Conservation (phyloP, 73 alveolate species). For the Tetrahymena borealis region DNA sequence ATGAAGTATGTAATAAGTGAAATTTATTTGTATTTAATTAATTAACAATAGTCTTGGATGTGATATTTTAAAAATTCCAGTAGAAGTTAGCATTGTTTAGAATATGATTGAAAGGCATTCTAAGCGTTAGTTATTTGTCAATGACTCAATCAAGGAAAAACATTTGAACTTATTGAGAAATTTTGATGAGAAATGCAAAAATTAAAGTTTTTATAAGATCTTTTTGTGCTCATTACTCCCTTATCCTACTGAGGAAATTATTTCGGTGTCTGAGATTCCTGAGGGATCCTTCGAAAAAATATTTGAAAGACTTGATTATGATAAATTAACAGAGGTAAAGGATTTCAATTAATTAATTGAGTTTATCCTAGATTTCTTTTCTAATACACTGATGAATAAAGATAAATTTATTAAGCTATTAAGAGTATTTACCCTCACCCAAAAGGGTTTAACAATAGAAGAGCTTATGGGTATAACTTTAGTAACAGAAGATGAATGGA, state of each 20-base stretch:
- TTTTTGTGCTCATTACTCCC: slow-evolving; percentile 22
- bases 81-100: neutral
- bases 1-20: neutral
- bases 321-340: slow-evolving; percentile 1
- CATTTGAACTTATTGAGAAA: neutral
- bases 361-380: slow-evolving; percentile 22
- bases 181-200: neutral
- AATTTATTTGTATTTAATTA: neutral
- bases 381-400: slow-evolving; percentile 6
- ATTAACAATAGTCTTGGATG: neutral
- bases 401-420: slow-evolving; percentile 17
- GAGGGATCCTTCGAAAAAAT: slow-evolving; percentile 12
- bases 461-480: slow-evolving; percentile 14
- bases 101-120: neutral
- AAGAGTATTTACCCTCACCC: neutral
- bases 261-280: slow-evolving; percentile 7
- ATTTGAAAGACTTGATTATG: slow-evolving; percentile 11
- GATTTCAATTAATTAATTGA: slow-evolving; percentile 11
- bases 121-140: neutral
- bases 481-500: slow-evolving; percentile 28
- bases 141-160: neutral
- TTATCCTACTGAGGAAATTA: slow-evolving; percentile 25
- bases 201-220: slow-evolving; percentile 16
- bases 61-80: neutral
- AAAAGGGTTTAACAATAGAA: slow-evolving; percentile 13